A percentile compares a stretch with the other conserved stretches of the same genome.
phyloP scores from a whole-genome alignment of 441 rosid species.

The California macrophylla region DNA sequence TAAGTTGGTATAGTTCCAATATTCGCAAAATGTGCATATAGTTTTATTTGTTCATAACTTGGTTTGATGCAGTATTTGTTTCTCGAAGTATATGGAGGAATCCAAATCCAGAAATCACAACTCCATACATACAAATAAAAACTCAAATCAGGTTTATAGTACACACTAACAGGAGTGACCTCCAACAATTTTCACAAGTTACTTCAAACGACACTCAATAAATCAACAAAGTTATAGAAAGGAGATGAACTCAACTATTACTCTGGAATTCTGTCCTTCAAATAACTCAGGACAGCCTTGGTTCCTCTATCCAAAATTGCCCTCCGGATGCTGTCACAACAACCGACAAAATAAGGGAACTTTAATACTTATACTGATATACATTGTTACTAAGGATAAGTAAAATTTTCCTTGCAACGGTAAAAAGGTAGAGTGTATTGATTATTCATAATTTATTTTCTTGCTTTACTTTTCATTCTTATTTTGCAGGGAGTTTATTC shows the following conservation, averaged over 20 bases:
- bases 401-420: neutral
- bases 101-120: constrained; percentile 1
- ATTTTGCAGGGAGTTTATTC: too few relatives aligned
- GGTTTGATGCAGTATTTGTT: neutral
- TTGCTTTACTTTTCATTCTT: neutral
- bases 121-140: neutral
- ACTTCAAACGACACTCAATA: neutral
- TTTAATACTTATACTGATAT: too few relatives aligned
- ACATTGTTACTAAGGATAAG: neutral
- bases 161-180: neutral
- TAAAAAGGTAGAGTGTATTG: neutral
- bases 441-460: neutral
- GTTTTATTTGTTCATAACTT: too few relatives aligned
- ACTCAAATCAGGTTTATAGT: neutral
- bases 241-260: constrained; percentile 19
- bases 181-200: neutral
- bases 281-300: constrained; percentile 66
- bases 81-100: neutral
- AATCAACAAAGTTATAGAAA: neutral
- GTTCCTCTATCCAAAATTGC: constrained; percentile 75
- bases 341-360: neutral
- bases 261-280: constrained; percentile 71
- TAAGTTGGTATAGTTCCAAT: neutral
- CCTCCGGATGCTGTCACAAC: constrained; percentile 67
- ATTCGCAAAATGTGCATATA: too few relatives aligned